Evolutionary conservation across 179 eudicot genomes (phyloP).

Genomic region (Vitellaria paradoxa): DNA sequence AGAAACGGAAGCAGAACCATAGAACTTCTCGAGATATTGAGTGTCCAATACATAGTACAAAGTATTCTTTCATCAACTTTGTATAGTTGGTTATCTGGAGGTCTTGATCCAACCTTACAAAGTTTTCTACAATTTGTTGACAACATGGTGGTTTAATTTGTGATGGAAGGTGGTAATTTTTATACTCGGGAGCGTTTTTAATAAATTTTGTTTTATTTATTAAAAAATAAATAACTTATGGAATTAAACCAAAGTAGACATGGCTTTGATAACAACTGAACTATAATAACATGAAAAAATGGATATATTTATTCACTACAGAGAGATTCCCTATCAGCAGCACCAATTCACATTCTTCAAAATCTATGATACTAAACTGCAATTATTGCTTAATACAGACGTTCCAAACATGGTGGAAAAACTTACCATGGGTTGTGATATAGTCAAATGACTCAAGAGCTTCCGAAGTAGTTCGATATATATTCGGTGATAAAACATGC

Average conservation of each 20-base stretch:
- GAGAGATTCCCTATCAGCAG: not conserved
- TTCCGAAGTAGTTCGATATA: constrained; percentile 73
- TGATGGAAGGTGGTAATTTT: too few relatives aligned
- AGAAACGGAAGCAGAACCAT: not conserved
- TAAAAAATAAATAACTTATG: not conserved
- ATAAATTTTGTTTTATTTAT: not conserved
- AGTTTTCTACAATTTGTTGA: too few relatives aligned
- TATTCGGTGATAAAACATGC: constrained; percentile 93
- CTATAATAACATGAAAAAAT: not conserved
- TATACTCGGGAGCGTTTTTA: not conserved
- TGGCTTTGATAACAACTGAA: not conserved
- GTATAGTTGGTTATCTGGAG: too few relatives aligned
- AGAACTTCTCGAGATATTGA: too few relatives aligned
- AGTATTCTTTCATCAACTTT: too few relatives aligned
- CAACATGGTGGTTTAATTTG: too few relatives aligned
- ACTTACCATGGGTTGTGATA: constrained; percentile 82
- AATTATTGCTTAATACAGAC: not conserved
- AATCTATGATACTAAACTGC: not conserved
- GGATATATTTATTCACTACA: not conserved
- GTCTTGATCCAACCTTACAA: too few relatives aligned
- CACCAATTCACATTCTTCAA: not conserved
- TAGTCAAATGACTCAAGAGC: constrained; percentile 96
- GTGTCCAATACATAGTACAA: too few relatives aligned
- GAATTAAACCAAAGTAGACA: not conserved
- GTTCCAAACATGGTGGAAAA: not conserved